Evolutionary conservation across 2,329 filamentous ascomycete genomes (phyloP).

Genomic region (Aspergillus costaricaensis): DNA sequence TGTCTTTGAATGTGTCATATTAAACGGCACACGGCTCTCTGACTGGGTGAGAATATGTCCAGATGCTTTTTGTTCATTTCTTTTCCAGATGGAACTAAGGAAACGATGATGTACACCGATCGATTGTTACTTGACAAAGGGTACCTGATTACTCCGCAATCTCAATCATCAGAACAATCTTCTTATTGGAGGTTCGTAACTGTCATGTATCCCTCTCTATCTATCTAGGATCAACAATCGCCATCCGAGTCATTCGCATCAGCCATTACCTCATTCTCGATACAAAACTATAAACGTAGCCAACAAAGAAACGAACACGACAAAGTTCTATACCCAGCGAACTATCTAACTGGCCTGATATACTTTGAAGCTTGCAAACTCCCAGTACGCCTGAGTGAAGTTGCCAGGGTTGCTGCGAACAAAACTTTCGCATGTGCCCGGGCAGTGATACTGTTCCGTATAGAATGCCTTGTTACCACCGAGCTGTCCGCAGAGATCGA

Average conservation of each 20-base stretch:
- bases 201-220: not conserved
- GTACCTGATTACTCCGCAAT: too few species aligned
- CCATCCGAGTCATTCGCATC: not conserved
- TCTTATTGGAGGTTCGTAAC: not conserved
- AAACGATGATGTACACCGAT: too few species aligned
- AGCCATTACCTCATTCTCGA: not conserved
- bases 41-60: too few species aligned
- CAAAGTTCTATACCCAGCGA: not conserved
- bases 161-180: not conserved
- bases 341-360: not conserved
- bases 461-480: conserved; percentile 43
- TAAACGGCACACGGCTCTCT: too few species aligned
- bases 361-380: not conserved
- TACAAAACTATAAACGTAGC: not conserved
- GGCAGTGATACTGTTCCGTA: conserved; percentile 41
- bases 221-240: not conserved
- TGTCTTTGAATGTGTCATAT: too few species aligned
- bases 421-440: conserved; percentile 58
- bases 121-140: too few species aligned
- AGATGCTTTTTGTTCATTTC: too few species aligned
- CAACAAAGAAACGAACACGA: not conserved
- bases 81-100: too few species aligned
- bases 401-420: conserved; percentile 59
- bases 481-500: conserved; percentile 64
- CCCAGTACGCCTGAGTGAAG: conserved; percentile 61